phyloP scores from a whole-genome alignment of 768 basidiomycete species.

The Calocera cornea region DNA sequence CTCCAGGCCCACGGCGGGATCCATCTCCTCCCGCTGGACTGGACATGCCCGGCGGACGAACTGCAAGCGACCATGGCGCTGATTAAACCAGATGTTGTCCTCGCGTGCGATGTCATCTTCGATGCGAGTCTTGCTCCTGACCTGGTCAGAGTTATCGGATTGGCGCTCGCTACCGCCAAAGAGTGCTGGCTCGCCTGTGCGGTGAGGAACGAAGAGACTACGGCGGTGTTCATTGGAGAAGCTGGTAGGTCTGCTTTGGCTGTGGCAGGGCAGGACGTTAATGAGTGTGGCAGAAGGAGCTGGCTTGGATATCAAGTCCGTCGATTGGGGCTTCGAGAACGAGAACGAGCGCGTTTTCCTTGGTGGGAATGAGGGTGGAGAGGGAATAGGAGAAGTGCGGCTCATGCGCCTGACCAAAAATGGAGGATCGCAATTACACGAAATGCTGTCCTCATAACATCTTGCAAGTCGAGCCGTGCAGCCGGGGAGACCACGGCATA shows the following conservation, averaged over 20 bases:
- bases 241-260: background rate
- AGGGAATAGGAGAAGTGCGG: background rate
- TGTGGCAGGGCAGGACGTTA: too few species aligned
- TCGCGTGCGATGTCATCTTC: conserved; percentile 42
- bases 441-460: background rate
- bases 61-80: conserved; percentile 29
- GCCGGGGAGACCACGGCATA: too few species aligned
- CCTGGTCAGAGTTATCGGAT: conserved; percentile 25
- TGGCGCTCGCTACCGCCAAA: background rate
- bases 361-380: background rate
- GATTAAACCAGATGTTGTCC: conserved; percentile 40
- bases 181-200: background rate
- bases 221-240: background rate
- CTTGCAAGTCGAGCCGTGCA: background rate
- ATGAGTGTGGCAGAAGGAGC: background rate
- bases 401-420: background rate
- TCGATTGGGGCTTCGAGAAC: background rate
- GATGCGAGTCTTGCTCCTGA: conserved; percentile 49
- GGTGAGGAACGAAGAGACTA: background rate
- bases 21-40: conserved; percentile 42
- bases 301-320: background rate
- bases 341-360: background rate
- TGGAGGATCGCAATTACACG: background rate
- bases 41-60: conserved; percentile 43
- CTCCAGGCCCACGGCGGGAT: conserved; percentile 40